These are phyloP conservation scores for Inga leiocalycina DNA, from an alignment of 306 rosid genomes.

Conservation along the genomic window DNA sequence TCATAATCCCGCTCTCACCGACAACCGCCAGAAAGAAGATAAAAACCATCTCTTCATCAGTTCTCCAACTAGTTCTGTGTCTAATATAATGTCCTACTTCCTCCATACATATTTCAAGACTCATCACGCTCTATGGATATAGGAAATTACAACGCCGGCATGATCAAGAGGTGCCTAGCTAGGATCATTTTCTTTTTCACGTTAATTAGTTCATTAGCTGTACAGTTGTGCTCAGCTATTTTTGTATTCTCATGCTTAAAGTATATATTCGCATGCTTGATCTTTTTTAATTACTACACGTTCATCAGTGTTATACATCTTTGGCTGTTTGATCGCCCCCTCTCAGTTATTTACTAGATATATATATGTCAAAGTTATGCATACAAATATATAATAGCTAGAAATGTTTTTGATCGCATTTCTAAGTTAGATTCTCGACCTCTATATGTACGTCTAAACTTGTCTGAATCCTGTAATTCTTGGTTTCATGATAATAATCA, in stretches of 20 bases:
- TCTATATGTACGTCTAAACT: not conserved
- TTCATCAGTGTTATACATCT: not conserved
- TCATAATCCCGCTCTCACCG: not conserved
- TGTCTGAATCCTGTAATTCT: not conserved
- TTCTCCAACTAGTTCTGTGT: not conserved
- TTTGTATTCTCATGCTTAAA: not conserved
- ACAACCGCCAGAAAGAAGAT: not conserved
- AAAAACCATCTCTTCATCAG: not conserved
- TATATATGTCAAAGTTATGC: no score
- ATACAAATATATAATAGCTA: not conserved
- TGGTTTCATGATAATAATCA: not conserved
- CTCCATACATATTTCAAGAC: not conserved
- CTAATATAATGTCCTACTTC: not conserved
- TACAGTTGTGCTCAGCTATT: not conserved
- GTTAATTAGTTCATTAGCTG: not conserved
- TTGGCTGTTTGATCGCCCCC: not conserved
- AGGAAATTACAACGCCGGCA: not conserved
- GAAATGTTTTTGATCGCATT: not conserved
- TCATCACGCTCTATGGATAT: not conserved
- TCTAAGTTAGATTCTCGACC: not conserved
- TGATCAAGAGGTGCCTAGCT: not conserved
- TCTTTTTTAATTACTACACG: not conserved
- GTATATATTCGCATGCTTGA: not conserved
- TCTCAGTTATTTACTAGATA: not conserved
- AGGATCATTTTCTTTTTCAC: not conserved